Percentiles rank a stretch among this genome's conserved stretches.
Evolutionary conservation across 257 asterid genomes (phyloP).

Genomic region (Voacanga thouarsii): DNA sequence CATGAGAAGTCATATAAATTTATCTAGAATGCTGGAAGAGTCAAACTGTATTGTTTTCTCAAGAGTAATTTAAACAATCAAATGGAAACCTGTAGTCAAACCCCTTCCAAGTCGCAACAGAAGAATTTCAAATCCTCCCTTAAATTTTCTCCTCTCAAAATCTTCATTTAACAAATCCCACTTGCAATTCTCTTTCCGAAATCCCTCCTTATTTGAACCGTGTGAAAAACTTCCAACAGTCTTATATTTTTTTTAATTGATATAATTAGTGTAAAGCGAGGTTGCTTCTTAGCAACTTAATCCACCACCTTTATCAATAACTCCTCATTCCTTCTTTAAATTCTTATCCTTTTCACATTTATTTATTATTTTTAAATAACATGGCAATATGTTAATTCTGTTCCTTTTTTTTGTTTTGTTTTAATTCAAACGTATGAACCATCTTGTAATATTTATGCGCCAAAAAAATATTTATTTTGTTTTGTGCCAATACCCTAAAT

Average conservation of each 20-base stretch:
- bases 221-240: background rate
- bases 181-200: background rate
- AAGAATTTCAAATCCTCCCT: too few species aligned
- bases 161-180: background rate
- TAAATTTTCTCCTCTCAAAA: too few species aligned
- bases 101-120: background rate
- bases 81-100: background rate
- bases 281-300: background rate
- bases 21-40: constrained; percentile 7
- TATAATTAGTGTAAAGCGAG: background rate
- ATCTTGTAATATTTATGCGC: too few species aligned
- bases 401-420: too few species aligned
- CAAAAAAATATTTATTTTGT: too few species aligned
- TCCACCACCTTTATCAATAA: background rate
- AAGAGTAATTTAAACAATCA: background rate
- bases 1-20: background rate
- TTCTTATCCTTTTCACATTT: too few species aligned
- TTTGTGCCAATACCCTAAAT: too few species aligned
- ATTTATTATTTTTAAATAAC: too few species aligned
- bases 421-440: too few species aligned
- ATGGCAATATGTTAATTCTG: background rate
- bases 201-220: background rate
- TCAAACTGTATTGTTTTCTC: background rate
- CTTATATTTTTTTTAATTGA: background rate
- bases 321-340: too few species aligned